phyloP scores from a whole-genome alignment of 768 basidiomycete species.

The Mycena belliarum region DNA sequence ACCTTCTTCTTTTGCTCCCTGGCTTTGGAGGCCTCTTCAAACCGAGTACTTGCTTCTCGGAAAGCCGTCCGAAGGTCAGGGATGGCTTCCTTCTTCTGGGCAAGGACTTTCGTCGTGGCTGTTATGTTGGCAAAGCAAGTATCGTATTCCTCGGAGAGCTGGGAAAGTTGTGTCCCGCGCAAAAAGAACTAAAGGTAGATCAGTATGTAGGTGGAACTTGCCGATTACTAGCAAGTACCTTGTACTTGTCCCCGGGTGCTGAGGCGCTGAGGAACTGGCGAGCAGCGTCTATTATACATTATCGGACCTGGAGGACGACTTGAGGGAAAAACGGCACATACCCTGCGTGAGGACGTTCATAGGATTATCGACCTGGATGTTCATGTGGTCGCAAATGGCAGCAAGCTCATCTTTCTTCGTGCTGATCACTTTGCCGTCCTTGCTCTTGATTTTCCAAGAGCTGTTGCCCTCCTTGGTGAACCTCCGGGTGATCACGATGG shows the following conservation, averaged over 20 bases:
- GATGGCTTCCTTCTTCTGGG: constrained; percentile 72
- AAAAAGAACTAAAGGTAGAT: constrained; percentile 77
- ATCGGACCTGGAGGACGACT: background rate
- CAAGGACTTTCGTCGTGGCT: constrained; percentile 63
- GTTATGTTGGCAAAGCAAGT: constrained; percentile 71
- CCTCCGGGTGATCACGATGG: constrained; percentile 79
- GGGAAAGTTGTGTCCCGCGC: constrained; percentile 86
- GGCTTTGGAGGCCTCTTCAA: constrained; percentile 74
- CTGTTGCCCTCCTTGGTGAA: constrained; percentile 78
- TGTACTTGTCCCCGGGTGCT: constrained; percentile 83
- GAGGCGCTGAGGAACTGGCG: constrained; percentile 86
- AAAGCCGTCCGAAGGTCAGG: constrained; percentile 70
- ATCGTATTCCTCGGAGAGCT: constrained; percentile 87
- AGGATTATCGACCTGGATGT: constrained; percentile 95
- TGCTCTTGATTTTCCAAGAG: constrained; percentile 80
- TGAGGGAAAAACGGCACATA: constrained; percentile 20
- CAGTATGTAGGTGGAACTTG: background rate
- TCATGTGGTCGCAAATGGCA: constrained; percentile 92
- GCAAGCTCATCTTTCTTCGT: constrained; percentile 83
- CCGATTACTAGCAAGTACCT: constrained; percentile 42
- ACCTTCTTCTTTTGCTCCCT: constrained; percentile 67
- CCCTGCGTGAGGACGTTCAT: constrained; percentile 94
- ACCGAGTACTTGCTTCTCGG: constrained; percentile 57
- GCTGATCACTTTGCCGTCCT: constrained; percentile 64
- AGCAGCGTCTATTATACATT: constrained; percentile 50